These are phyloP conservation scores for Mimosa bimucronata DNA, from an alignment of 306 rosid species.

Conservation along the genomic window DNA sequence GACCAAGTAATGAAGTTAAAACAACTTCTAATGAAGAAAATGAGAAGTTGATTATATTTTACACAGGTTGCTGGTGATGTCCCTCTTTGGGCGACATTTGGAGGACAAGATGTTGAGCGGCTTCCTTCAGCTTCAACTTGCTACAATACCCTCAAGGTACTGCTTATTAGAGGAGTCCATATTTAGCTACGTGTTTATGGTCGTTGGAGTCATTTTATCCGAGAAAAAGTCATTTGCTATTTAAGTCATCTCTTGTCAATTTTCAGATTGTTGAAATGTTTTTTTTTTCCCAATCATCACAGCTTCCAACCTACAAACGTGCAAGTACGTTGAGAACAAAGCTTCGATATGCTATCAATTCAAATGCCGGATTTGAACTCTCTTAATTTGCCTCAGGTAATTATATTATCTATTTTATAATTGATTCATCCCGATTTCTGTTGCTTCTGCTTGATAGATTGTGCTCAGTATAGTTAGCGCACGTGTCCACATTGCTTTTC, in stretches of 20 bases:
- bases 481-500: constrained; percentile 8
- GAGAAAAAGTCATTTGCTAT: constrained; percentile 9
- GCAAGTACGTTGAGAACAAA: constrained; percentile 84
- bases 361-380: constrained; percentile 97
- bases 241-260: constrained; percentile 27
- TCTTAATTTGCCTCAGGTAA: constrained; percentile 65
- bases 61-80: constrained; percentile 81
- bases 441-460: constrained; percentile 28
- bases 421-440: constrained; percentile 27
- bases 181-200: constrained; percentile 6
- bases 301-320: constrained; percentile 98
- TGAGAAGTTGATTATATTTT: constrained; percentile 8
- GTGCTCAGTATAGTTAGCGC: constrained; percentile 29
- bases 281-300: constrained; percentile 29
- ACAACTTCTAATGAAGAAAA: background rate
- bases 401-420: constrained; percentile 10
- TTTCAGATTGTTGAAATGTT: constrained; percentile 27
- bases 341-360: constrained; percentile 87
- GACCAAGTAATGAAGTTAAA: constrained; percentile 6
- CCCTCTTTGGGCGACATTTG: constrained; percentile 89
- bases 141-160: constrained; percentile 96
- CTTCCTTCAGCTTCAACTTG: constrained; percentile 99
- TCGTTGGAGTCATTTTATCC: constrained; percentile 18
- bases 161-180: constrained; percentile 17
- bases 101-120: constrained; percentile 96